Conservation (phyloP, 306 rosid species). For the Prunus dulcis region DNA sequence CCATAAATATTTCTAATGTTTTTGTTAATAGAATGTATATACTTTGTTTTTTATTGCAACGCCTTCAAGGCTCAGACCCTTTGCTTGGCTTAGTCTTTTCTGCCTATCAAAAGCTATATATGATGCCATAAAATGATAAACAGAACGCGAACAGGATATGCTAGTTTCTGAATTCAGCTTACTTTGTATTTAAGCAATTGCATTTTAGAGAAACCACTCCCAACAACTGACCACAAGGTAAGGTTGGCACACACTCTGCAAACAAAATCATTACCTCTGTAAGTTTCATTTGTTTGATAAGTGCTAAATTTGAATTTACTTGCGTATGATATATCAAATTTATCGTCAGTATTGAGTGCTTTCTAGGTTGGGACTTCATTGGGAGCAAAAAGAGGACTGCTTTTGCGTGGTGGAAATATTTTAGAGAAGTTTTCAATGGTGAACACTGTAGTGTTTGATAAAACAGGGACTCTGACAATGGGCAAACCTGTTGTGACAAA, state of each 20-base stretch:
- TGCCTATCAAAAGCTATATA: background rate
- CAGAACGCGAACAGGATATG: background rate
- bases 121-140: background rate
- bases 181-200: background rate
- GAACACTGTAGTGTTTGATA: conserved; percentile 80
- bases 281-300: background rate
- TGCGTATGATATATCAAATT: conserved; percentile 1
- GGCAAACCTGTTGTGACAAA: conserved; percentile 90
- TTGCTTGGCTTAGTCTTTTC: background rate
- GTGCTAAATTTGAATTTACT: conserved; percentile 13
- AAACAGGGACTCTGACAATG: conserved; percentile 94
- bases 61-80: background rate
- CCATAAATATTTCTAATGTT: background rate
- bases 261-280: background rate
- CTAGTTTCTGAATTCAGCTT: background rate
- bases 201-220: background rate
- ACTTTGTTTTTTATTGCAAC: background rate
- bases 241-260: background rate
- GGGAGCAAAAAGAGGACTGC: conserved; percentile 89
- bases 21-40: background rate
- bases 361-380: conserved; percentile 93
- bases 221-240: background rate
- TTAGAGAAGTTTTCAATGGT: conserved; percentile 92
- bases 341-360: conserved; percentile 15
- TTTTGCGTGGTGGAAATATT: conserved; percentile 90